Base-by-base conservation (phyloP, 805 yeast genomes). In the Zygosaccharomyces rouxii region DNA sequence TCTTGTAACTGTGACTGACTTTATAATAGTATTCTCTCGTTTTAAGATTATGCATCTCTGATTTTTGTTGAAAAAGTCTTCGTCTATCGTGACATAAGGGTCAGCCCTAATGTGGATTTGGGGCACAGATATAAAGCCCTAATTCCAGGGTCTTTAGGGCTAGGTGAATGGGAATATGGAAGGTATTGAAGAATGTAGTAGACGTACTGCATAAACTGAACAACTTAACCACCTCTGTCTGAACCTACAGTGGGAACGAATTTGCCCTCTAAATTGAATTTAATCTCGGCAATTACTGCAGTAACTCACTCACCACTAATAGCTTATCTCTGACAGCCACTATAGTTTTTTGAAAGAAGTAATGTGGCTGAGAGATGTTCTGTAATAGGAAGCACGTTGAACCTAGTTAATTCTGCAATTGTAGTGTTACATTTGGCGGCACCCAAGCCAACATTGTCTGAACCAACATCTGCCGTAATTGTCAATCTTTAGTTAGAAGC, bases 401-500 rank as follows among this genome's bases (percentile, higher is more conserved):
- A 83, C 5, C 94, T 92, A 23, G 95, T 86, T 47, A 86, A 94
- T 69, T 86, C 94, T 13, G 86, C 66, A 16, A 86, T 94, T 14
- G 84, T 75, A 60, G 86, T 78, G 53, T 79, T 76, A 51, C 72
- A 71, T 55, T 78, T 78, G 55, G 87, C 71, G 57, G 85, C 85
- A 56, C 76, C 76, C 58, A 86, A 74, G 61, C 85, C 92, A 53
- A 85, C 74, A 68, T 86, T 94, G 64, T 86, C 94, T 18, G 89
- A 82, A 10, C 95, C 95, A 51, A 86, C 89, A 58, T 94, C 95
- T 7, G 95, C 95, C 42, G 90, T 86, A 57, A 84, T 74, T 51
- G 82, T 72, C 44, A 83, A 62, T 71, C 84, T 84, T 68, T 86
- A 75, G 46, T 83, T 84, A 64, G 81, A 81, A 29, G 92, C 90